Evolutionary conservation across 176 grass and related monocot species (phyloP).

Genomic region (Eremochloa ophiuroides): DNA sequence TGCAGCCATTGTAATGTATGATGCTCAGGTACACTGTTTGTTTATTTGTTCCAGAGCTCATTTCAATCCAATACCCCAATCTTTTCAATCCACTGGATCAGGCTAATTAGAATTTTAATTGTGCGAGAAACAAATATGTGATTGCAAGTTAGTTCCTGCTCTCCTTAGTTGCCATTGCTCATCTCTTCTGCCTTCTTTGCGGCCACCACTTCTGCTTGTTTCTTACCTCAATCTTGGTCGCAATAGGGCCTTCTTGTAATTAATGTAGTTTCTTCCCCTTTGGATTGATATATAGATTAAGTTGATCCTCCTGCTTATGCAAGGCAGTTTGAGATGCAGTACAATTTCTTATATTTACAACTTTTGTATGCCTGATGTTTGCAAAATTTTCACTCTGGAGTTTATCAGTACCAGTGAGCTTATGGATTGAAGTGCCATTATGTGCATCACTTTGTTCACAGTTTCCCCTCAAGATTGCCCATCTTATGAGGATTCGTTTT

Average conservation of each 20-base stretch:
- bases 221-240: background rate
- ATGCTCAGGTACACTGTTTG: constrained; percentile 63
- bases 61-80: background rate
- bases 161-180: background rate
- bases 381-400: too few species aligned
- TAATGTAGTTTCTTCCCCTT: background rate
- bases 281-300: background rate
- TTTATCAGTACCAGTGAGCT: too few species aligned
- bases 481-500: too few species aligned
- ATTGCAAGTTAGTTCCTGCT: background rate
- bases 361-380: too few species aligned
- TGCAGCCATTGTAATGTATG: constrained; percentile 88
- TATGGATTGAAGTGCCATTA: too few species aligned
- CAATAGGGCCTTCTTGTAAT: background rate
- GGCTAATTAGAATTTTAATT: background rate
- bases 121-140: background rate
- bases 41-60: background rate
- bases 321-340: too few species aligned
- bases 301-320: background rate
- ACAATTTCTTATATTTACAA: too few species aligned
- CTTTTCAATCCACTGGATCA: background rate
- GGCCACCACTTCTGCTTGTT: background rate
- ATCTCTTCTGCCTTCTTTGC: background rate
- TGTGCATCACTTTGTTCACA: too few species aligned
- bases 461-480: too few species aligned